Evolutionary conservation across 305 asterid species (phyloP).

Genomic region (Caryopteris hybrid): DNA sequence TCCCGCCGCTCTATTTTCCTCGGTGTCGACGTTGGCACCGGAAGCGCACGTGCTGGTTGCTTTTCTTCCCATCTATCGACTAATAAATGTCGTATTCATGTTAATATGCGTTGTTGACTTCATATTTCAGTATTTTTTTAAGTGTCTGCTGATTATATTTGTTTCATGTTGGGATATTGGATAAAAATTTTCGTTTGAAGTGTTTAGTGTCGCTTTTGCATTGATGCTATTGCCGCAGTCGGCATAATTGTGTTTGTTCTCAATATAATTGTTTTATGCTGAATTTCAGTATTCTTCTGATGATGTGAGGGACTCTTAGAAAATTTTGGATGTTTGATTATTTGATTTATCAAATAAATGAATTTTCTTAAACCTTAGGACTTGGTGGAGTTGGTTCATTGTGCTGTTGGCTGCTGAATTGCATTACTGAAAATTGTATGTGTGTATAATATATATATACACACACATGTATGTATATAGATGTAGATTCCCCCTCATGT

Average conservation of each 20-base stretch:
- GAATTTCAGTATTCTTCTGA: constrained; percentile 3
- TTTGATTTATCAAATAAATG: background rate
- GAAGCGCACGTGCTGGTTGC: constrained; percentile 97
- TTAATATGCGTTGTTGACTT: background rate
- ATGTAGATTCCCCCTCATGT: background rate
- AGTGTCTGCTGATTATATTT: background rate
- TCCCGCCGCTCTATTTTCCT: constrained; percentile 56
- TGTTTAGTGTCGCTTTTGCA: background rate
- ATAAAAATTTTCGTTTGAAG: background rate
- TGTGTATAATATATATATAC: too few relatives aligned
- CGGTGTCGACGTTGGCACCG: constrained; percentile 98
- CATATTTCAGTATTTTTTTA: background rate
- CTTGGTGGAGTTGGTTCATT: constrained; percentile 4
- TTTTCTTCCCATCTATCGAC: background rate
- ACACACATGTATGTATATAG: too few relatives aligned
- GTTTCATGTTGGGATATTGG: background rate
- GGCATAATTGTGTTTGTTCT: background rate
- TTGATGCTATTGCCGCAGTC: background rate
- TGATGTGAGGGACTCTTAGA: background rate
- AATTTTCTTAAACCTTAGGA: background rate
- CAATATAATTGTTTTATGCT: background rate
- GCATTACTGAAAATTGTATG: background rate
- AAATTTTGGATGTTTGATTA: background rate
- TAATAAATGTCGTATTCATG: background rate
- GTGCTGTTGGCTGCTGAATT: background rate